These are phyloP conservation scores for Selenicereus undatus DNA, from an alignment of 148 eudicot species.

Conservation along the genomic window DNA sequence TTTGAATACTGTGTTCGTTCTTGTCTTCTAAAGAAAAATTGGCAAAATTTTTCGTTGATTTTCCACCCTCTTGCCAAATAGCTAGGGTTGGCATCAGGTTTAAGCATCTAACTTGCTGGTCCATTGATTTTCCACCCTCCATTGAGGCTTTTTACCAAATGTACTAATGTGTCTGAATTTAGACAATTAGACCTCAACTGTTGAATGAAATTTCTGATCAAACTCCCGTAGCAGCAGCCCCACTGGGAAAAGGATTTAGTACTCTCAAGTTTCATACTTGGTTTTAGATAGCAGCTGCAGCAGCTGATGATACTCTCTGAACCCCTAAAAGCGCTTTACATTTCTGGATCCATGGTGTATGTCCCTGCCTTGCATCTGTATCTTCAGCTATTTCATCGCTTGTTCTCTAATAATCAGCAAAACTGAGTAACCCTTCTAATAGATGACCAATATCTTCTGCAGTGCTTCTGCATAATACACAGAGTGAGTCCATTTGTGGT, in stretches of 20 bases:
- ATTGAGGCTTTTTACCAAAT: background rate
- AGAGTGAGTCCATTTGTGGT: background rate
- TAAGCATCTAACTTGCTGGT: background rate
- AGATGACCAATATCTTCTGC: background rate
- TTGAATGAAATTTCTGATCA: background rate
- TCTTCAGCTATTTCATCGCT: too few relatives aligned
- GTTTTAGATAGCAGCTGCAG: too few relatives aligned
- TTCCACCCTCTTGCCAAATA: background rate
- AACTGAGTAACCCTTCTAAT: too few relatives aligned
- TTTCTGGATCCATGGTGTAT: too few relatives aligned
- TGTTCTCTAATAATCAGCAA: too few relatives aligned
- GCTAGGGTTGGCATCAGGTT: background rate
- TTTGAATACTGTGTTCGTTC: background rate
- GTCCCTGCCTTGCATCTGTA: too few relatives aligned
- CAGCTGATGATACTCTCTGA: too few relatives aligned
- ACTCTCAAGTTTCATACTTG: too few relatives aligned
- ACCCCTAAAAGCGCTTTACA: too few relatives aligned
- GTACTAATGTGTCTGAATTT: background rate
- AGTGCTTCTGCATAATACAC: background rate
- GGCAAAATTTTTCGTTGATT: background rate
- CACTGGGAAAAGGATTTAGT: background rate
- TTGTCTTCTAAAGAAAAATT: background rate
- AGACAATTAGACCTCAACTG: background rate
- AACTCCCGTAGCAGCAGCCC: background rate
- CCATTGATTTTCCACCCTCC: too few relatives aligned